Percentiles rank a stretch among this genome's conserved stretches.
Conservation (phyloP, 2,329 filamentous ascomycete species). For the Penicillium frequentans region DNA sequence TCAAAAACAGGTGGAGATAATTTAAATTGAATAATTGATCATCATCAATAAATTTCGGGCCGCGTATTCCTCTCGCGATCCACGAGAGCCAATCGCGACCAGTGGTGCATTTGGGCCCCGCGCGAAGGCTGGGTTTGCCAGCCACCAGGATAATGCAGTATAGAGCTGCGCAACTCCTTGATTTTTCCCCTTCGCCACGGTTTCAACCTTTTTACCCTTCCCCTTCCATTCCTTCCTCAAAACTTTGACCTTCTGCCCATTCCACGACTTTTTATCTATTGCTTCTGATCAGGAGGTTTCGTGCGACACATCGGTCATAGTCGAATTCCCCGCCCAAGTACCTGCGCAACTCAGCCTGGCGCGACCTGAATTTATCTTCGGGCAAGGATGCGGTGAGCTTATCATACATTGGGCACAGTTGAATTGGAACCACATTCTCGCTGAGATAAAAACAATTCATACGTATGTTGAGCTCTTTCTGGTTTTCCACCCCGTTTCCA, state of each 20-base stretch:
- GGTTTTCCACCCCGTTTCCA: not conserved
- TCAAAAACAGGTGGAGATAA: not conserved
- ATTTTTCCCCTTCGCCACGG: not conserved
- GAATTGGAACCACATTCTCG: not conserved
- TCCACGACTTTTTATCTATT: slow-evolving; percentile 5
- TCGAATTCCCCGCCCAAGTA: not conserved
- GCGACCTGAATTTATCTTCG: not conserved
- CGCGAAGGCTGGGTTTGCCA: slow-evolving; percentile 29
- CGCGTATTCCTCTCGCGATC: not conserved
- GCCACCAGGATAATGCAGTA: slow-evolving; percentile 29
- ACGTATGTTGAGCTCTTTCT: slow-evolving; percentile 6
- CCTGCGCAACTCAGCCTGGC: slow-evolving; percentile 1
- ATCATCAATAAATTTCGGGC: not conserved
- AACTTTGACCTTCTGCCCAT: not conserved
- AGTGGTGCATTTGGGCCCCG: slow-evolving; percentile 11
- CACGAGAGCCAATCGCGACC: not conserved
- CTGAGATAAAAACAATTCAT: not conserved
- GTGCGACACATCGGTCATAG: not conserved
- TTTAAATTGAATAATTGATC: not conserved
- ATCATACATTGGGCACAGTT: slow-evolving; percentile 16
- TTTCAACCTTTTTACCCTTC: not conserved
- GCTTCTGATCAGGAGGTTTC: not conserved
- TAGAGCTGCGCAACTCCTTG: slow-evolving; percentile 10
- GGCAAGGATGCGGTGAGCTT: slow-evolving; percentile 18
- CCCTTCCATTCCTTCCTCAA: not conserved